Evolutionary conservation across 192 early-diverging fungal species (phyloP).

Genomic region (Coemansia sp.): DNA sequence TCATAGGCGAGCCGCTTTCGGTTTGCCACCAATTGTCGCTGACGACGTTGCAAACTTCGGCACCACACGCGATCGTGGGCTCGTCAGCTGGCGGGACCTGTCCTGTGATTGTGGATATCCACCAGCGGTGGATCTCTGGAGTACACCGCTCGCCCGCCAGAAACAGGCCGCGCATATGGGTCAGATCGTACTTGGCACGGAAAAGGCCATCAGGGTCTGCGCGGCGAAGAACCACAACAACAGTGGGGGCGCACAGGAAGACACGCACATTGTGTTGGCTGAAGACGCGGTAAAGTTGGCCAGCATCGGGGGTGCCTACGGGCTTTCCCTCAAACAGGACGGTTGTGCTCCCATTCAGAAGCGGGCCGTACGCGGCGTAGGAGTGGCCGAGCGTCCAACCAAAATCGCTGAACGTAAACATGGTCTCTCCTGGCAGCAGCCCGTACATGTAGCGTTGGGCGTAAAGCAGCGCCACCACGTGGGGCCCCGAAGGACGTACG

Average conservation of each 20-base stretch:
- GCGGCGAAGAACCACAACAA: conserved; percentile 77
- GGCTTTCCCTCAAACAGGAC: conserved; percentile 90
- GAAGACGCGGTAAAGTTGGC: conserved; percentile 78
- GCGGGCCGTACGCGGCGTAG: conserved; percentile 80
- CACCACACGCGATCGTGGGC: conserved; percentile 16
- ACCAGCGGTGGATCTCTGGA: conserved; percentile 72
- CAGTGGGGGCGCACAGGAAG: conserved; percentile 85
- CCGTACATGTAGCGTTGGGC: conserved; percentile 76
- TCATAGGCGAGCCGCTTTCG: conserved; percentile 84
- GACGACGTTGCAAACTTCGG: conserved; percentile 56
- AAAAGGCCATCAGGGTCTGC: conserved; percentile 71
- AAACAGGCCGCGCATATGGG: conserved; percentile 66
- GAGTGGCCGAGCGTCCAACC: conserved; percentile 90
- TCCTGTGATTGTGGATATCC: conserved; percentile 46
- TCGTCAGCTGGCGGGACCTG: conserved; percentile 16
- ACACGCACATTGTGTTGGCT: conserved; percentile 74
- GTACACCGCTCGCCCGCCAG: conserved; percentile 85
- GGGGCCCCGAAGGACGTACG: conserved; percentile 61
- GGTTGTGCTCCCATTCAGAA: conserved; percentile 75
- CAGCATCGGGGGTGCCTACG: conserved; percentile 76
- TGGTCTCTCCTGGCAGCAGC: conserved; percentile 70
- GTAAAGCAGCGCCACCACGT: conserved; percentile 71
- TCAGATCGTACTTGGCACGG: conserved; percentile 64
- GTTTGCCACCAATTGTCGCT: conserved; percentile 93
- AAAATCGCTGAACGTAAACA: conserved; percentile 84